Base-by-base conservation (phyloP, 2,329 filamentous ascomycete genomes). In the Xylaria sp. region DNA sequence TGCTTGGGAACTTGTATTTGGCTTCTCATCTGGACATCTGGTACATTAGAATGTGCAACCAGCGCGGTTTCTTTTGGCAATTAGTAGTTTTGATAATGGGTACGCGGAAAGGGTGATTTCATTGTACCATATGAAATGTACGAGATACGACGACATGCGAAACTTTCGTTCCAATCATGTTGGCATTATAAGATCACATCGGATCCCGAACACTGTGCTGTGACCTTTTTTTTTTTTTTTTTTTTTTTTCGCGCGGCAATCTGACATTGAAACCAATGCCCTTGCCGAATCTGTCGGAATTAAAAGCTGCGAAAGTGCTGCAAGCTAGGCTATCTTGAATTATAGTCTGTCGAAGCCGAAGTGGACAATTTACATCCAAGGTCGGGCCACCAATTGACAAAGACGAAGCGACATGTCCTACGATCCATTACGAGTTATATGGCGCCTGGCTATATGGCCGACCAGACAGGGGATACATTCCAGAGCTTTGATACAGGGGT, bases 41-140 rank as follows among this genome's bases (percentile, higher is more conserved):
- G 23, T 9, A n/a, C 39, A 39, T 48, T 13, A n/a, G 13, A n/a
- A 28, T n/a, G 7, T 36, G 33, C 56, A 46, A 20, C 23, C n/a
- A 33, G 9, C 5, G 6, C 3, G 20, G 18, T 25, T 25, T 18
- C n/a, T 55, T 13, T 12, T 57, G 23, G 10, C 1, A 8, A 36
- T 36, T 36, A n/a, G 46, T 18, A 9, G 5, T 51, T 36, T 43
- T 1, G n/a, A 31, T 28, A 4, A 46, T n/a, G 18, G 33, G 39
- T 9, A 12, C 15, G 52, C 1, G 43, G 23, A 18, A 31, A 36
- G 0, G 51, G 43, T 1, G 33, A 36, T n/a, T 8, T 46, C 33
- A 23, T 18, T 67, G 39, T 54, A 64, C 36, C 28, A 60, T 60
- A 64, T 55, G 48, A 59, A 36, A 23, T 67, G 54, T 58, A 63